Conservation (phyloP, 805 yeast species). For the Wickerhamiella sorbophila region DNA sequence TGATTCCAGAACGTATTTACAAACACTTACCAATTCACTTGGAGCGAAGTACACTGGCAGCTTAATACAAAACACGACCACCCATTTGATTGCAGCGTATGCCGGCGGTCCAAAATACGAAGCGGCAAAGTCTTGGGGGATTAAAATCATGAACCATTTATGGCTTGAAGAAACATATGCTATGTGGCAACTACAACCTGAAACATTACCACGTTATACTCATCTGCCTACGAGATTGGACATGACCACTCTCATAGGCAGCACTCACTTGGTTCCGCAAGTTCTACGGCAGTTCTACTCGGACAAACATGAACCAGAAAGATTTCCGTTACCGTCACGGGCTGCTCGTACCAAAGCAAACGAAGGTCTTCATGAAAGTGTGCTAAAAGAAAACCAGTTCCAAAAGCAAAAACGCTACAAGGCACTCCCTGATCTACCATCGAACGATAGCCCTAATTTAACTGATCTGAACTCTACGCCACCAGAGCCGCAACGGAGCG, state of each 20-base stretch:
- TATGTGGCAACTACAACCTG: conserved; percentile 42
- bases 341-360: conserved; percentile 56
- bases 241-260: conserved; percentile 38
- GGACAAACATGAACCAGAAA: conserved; percentile 9
- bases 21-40: conserved; percentile 43
- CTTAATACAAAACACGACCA: conserved; percentile 44
- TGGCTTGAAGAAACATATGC: conserved; percentile 80
- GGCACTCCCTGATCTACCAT: neutral
- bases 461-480: neutral
- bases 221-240: conserved; percentile 31
- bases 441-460: neutral
- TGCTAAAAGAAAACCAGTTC: conserved; percentile 51
- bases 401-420: conserved; percentile 31
- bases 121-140: conserved; percentile 58
- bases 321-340: conserved; percentile 14
- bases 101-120: conserved; percentile 60
- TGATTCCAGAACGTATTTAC: conserved; percentile 62
- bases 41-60: conserved; percentile 70
- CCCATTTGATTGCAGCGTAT: conserved; percentile 56
- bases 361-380: conserved; percentile 48
- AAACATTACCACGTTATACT: conserved; percentile 33
- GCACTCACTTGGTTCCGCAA: conserved; percentile 31
- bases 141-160: conserved; percentile 56
- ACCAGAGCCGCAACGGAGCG: neutral
- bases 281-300: conserved; percentile 31